These are phyloP conservation scores for Stagonosporopsis rhizophila DNA, from an alignment of 2,329 filamentous ascomycete species.

Conservation along the genomic window DNA sequence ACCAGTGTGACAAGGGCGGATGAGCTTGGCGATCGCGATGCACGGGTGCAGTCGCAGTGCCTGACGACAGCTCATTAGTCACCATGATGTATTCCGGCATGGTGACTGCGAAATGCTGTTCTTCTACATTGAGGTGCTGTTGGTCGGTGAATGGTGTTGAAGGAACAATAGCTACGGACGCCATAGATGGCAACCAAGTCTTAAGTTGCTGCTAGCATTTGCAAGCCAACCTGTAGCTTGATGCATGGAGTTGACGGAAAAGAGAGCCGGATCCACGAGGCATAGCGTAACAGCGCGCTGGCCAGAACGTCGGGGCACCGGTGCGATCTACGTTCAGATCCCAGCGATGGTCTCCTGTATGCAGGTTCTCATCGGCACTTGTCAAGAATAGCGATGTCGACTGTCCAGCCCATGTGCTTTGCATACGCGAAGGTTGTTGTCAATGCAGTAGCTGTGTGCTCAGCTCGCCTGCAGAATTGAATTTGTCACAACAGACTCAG, in stretches of 20 bases:
- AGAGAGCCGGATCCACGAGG: not conserved
- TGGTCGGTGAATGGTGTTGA: not conserved
- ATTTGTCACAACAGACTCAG: not conserved
- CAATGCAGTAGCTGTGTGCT: not conserved
- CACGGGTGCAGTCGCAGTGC: not conserved
- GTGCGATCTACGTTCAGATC: not conserved
- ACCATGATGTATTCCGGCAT: not conserved
- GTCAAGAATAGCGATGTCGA: not conserved
- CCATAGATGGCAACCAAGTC: not conserved
- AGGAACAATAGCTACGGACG: not conserved
- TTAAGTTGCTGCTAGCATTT: not conserved
- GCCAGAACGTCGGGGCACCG: not conserved
- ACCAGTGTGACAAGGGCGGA: not conserved
- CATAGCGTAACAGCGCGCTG: not conserved
- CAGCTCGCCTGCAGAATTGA: not conserved
- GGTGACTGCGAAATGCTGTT: not conserved
- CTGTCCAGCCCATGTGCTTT: not conserved
- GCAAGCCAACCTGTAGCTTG: not conserved
- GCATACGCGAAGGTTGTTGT: not conserved
- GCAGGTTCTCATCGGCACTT: not conserved
- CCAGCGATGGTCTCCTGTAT: not conserved
- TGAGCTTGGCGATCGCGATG: not conserved
- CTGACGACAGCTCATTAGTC: not conserved
- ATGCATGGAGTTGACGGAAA: not conserved
- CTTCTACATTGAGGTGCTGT: not conserved